Base-by-base conservation (phyloP, 2,329 filamentous ascomycete genomes). In the Diaporthe nobilis region DNA sequence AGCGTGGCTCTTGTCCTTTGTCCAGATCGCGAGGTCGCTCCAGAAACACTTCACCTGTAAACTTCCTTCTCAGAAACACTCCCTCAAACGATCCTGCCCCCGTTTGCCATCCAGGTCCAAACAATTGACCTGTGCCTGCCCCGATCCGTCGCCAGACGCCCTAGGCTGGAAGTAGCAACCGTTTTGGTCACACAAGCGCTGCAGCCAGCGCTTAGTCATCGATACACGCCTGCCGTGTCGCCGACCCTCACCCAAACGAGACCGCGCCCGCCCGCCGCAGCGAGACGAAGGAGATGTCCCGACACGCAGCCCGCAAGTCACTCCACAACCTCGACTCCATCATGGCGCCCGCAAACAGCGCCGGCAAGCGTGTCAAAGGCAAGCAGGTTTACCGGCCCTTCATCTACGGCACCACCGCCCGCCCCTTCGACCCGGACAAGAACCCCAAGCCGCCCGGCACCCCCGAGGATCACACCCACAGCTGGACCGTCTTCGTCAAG, bases 401-500 rank as follows among this genome's bases (percentile, higher is more conserved):
- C 82, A 86, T 96, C 78, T 94, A 94, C 84, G 94, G 94, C 83
- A 95, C 92, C 77, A 94, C 97, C 77, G 95, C 96, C 28, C 89
- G 91, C 63, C 93, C 92, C 57, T 95, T 95, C 85, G 93, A 94
- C 83, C 93, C 95, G 71, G 89, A 90, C 78, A 91, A 93, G 79
- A 94, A 95, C 81, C 94, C 95, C 73, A 93, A 94, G 81, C 94
- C 95, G 2, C 87, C 92, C 31, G 90, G 92, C 82, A 91, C 95
- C 5, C 95, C 96, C 34, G 90, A 94, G 77, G 96, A 98, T 84
- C 97, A 99, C 87, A 98, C 96, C 44, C 97, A 98, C 87, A 95
- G 94, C 78, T 99, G 97, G 97, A 93, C 94, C 81, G 95, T 98
- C 78, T 98, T 97, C 84, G 95, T 99, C 75, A 94, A 94, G 82